Conservation (phyloP, 2,329 filamentous ascomycete species). For the Fusarium sp. region DNA sequence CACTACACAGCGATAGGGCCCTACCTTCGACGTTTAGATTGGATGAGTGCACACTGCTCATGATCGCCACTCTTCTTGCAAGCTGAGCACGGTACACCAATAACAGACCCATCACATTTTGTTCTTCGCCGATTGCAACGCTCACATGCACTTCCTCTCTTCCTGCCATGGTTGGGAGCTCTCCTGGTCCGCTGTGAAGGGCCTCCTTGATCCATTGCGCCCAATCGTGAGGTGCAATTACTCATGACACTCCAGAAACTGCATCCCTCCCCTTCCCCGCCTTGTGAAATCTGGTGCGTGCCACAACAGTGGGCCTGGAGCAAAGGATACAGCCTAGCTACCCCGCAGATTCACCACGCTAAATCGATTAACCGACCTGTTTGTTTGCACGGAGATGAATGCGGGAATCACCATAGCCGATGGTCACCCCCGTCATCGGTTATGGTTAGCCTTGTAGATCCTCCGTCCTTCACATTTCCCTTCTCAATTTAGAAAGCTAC, state of each 20-base stretch:
- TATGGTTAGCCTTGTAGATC: neutral
- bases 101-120: neutral
- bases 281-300: neutral
- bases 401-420: neutral
- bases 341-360: neutral
- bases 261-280: neutral
- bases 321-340: neutral
- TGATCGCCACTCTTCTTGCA: neutral
- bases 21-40: neutral
- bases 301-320: no score
- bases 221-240: accelerated
- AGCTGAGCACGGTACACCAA: neutral
- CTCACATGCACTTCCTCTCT: neutral
- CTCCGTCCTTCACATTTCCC: neutral
- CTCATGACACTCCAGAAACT: no score
- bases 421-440: neutral
- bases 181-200: accelerated
- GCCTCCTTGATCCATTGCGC: neutral
- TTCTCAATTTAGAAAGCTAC: neutral
- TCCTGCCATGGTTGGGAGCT: neutral
- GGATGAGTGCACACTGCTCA: neutral
- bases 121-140: constrained; percentile 1
- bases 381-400: neutral
- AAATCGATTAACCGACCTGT: neutral
- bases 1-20: accelerated